Evolutionary conservation across 78 protist genomes (phyloP), one percentile per base, ranked within the genome.

Genomic region (Monocercomonoides exilis): DNA sequence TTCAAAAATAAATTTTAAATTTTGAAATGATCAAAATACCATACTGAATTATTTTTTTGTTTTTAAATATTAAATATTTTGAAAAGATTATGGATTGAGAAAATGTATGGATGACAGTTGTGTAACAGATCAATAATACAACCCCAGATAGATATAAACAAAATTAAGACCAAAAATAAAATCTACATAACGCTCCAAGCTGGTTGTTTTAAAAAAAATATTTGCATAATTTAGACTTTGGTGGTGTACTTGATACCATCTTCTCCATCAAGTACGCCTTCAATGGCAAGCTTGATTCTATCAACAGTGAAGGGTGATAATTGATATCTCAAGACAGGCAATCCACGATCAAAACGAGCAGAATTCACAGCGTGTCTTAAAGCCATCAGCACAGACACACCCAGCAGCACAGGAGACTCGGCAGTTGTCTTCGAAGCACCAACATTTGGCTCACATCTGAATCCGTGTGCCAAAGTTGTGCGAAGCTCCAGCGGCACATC

Each of bases 321-420:
- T 41, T 33, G 6, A 32, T 6, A 33, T 5, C 6, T 5, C 4
- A 33, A 41, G 4, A 4, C 11, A 32, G 6, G 6, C 42, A 79
- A 41, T 5, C 82, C 82, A 33, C 11, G 4, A 41, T 79, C 82
- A 21, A 41, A 6, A 79, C 82, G 82, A 21, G 82, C 11, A 33
- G 82, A 4, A 32, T 88, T 54, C 35, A 88, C 41, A n/a, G 90
- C 90, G 0, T 46, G 1, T 29, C 43, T 0, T 35, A 88, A 11
- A 4, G 90, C 85, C 1, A 64, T 3, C 2, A 43, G 80, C n/a
- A 88, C 87, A 3, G 81, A 1, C 1, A 1, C 2, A 3, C 80
- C 90, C 6, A 88, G 80, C 54, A 4, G 44, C 32, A 82, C 35
- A 32, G 90, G 90, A n/a, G 90, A 77, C 44, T 88, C 90, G 43